These are phyloP conservation scores for Sarcocystis neurona DNA, from an alignment of 169 alveolate species.

Conservation along the genomic window DNA sequence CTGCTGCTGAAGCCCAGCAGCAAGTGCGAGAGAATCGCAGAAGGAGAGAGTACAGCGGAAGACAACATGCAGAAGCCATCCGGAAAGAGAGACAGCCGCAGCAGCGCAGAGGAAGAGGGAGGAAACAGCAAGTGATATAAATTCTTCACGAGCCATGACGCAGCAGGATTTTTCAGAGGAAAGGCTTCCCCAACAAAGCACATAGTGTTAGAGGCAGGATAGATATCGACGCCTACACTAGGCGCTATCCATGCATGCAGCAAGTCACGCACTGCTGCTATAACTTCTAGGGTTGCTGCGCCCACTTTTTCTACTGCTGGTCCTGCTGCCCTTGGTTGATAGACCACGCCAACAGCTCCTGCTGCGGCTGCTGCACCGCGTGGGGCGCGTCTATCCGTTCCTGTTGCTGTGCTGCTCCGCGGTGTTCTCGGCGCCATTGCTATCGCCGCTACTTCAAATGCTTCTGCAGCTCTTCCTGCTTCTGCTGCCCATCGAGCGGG, in stretches of 20 bases:
- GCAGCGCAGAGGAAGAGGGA: background rate
- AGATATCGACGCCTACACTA: background rate
- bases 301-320: slow-evolving; percentile 17
- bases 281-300: too few species aligned
- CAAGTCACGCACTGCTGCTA: too few species aligned
- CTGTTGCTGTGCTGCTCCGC: background rate
- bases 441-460: background rate
- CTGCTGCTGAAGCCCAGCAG: slow-evolving; percentile 20
- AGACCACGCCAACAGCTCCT: background rate
- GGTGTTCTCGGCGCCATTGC: background rate
- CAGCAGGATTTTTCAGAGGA: too few species aligned
- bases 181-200: background rate
- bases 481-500: slow-evolving; percentile 17
- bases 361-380: slow-evolving; percentile 39
- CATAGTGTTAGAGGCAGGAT: background rate
- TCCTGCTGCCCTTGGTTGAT: background rate
- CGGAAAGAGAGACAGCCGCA: background rate
- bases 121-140: background rate
- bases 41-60: background rate
- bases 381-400: background rate
- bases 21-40: background rate
- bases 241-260: slow-evolving; percentile 15
- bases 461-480: slow-evolving; percentile 17
- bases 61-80: too few species aligned
- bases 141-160: too few species aligned